A percentile compares a stretch with the other conserved stretches of the same genome.
Evolutionary conservation across 2,329 filamentous ascomycete genomes (phyloP).

Genomic region (Gaeumannomyces tritici): DNA sequence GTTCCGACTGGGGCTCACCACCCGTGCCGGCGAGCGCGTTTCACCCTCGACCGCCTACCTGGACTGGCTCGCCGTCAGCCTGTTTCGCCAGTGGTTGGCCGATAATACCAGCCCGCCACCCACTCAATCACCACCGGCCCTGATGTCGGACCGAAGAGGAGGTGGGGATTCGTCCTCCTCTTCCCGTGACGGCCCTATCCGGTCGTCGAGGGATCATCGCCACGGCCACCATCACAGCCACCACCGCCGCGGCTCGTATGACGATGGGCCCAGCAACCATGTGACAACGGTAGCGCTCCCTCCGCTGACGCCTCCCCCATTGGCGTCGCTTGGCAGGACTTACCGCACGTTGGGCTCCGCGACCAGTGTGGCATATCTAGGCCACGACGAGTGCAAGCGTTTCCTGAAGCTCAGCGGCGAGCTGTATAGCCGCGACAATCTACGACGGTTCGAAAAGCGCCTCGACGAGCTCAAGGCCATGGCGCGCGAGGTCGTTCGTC

Average conservation of each 20-base stretch:
- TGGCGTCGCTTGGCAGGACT: slow-evolving; percentile 57
- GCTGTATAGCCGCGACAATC: slow-evolving; percentile 76
- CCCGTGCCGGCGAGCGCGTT: slow-evolving; percentile 71
- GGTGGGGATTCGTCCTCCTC: slow-evolving; percentile 3
- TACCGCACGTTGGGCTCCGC: slow-evolving; percentile 67
- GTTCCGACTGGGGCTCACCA: slow-evolving; percentile 72
- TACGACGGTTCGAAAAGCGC: slow-evolving; percentile 75
- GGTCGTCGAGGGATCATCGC: slow-evolving; percentile 2
- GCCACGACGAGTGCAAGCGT: slow-evolving; percentile 79
- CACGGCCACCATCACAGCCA: slow-evolving; percentile 11
- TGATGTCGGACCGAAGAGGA: slow-evolving; percentile 10
- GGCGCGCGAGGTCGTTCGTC: slow-evolving; percentile 73
- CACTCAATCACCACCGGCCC: slow-evolving; percentile 16
- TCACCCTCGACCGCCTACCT: slow-evolving; percentile 71
- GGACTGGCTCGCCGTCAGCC: slow-evolving; percentile 78
- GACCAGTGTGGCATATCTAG: slow-evolving; percentile 54
- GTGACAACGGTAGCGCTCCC: slow-evolving; percentile 11
- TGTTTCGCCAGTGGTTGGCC: slow-evolving; percentile 89
- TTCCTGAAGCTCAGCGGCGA: slow-evolving; percentile 80
- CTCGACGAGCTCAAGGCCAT: slow-evolving; percentile 82
- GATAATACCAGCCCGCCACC: slow-evolving; percentile 75
- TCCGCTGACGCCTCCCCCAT: slow-evolving; percentile 29
- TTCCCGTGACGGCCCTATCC: not conserved
- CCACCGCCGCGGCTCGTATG: slow-evolving; percentile 7
- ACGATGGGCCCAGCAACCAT: slow-evolving; percentile 20